Evolutionary conservation across 2,329 filamentous ascomycete genomes (phyloP).

Genomic region (Seiridium unicorne): DNA sequence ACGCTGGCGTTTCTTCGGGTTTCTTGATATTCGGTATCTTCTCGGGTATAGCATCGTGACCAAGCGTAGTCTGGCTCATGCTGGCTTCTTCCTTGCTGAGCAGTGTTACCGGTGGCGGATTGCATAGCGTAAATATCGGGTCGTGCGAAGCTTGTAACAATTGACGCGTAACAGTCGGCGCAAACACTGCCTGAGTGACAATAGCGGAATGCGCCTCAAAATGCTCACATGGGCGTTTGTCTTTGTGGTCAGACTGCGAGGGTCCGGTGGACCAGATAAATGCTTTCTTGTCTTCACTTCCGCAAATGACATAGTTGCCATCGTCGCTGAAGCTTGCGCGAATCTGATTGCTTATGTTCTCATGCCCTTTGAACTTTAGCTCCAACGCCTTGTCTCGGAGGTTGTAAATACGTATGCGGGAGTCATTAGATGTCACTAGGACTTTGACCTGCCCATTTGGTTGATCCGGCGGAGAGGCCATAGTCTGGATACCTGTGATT

Average conservation of each 20-base stretch:
- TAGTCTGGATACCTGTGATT: constrained; percentile 88
- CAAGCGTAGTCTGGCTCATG: constrained; percentile 38
- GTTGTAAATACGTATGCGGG: constrained; percentile 85
- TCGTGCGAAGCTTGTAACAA: constrained; percentile 80
- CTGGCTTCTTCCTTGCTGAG: constrained; percentile 67
- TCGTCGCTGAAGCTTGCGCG: constrained; percentile 87
- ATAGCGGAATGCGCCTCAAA: constrained; percentile 89
- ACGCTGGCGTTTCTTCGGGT: constrained; percentile 71
- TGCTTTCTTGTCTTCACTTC: constrained; percentile 85
- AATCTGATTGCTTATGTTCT: constrained; percentile 88
- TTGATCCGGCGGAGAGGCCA: constrained; percentile 49
- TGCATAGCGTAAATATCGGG: constrained; percentile 94
- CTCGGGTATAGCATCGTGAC: constrained; percentile 28
- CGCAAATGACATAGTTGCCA: constrained; percentile 81
- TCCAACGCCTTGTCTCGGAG: constrained; percentile 81
- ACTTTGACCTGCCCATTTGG: constrained; percentile 72
- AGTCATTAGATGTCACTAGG: constrained; percentile 92
- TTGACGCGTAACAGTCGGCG: constrained; percentile 74
- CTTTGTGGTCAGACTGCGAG: constrained; percentile 63
- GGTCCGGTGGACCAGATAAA: constrained; percentile 82
- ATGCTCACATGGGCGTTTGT: constrained; percentile 80
- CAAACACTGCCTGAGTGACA: constrained; percentile 85
- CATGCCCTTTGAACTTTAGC: constrained; percentile 86
- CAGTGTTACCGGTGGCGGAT: constrained; percentile 85
- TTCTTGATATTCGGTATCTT: constrained; percentile 31